Evolutionary conservation across 768 basidiomycete species (phyloP).

Genomic region (Agrocybe praecox): DNA sequence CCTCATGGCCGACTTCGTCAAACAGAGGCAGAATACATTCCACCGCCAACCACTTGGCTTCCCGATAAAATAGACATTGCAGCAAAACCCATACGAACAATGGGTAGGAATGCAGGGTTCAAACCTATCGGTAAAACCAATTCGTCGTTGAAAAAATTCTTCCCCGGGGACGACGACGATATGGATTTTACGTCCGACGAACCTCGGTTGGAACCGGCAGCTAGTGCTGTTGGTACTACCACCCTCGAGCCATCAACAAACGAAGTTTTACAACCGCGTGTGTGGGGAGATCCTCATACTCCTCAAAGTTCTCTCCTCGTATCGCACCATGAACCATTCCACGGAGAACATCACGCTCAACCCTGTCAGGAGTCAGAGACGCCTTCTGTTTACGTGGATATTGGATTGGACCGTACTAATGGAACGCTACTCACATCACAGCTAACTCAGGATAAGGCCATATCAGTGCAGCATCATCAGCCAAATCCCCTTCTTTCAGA

Average conservation of each 20-base stretch:
- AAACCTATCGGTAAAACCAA: conserved; percentile 63
- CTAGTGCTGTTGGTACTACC: background rate
- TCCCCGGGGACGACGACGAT: conserved; percentile 82
- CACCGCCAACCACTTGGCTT: background rate
- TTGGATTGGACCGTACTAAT: too few species aligned
- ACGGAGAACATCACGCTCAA: too few species aligned
- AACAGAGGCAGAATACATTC: conserved; percentile 3
- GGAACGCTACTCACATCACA: too few species aligned
- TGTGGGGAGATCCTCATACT: too few species aligned
- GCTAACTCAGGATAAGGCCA: too few species aligned
- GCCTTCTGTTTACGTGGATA: too few species aligned
- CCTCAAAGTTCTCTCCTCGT: too few species aligned
- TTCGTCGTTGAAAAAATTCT: conserved; percentile 74
- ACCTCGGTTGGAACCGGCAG: background rate
- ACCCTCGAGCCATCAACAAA: background rate
- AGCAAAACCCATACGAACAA: conserved; percentile 11
- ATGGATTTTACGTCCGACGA: conserved; percentile 37
- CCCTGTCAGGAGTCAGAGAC: too few species aligned
- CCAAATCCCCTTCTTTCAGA: too few species aligned
- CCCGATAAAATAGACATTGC: conserved; percentile 13
- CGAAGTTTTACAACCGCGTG: background rate
- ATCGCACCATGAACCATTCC: too few species aligned
- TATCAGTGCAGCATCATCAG: too few species aligned
- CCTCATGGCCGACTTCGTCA: conserved; percentile 5
- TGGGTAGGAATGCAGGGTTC: conserved; percentile 53